Conservation (phyloP, 148 eudicot species). For the Vaccinium vitisidaea region DNA sequence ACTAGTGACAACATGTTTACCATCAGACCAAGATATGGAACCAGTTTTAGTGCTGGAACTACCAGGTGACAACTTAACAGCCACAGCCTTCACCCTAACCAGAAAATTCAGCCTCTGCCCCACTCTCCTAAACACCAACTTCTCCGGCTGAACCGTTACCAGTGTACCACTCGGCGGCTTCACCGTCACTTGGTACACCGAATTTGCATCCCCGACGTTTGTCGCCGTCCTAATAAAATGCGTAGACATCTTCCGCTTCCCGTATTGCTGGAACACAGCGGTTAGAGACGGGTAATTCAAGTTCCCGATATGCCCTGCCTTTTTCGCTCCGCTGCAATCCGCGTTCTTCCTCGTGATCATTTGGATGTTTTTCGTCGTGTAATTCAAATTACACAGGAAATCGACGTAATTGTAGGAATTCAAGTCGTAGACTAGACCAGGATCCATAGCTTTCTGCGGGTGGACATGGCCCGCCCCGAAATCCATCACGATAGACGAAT, state of each 20-base stretch:
- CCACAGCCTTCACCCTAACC: slow-evolving; percentile 57
- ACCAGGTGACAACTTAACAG: slow-evolving; percentile 55
- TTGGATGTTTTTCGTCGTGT: slow-evolving; percentile 58
- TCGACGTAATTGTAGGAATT: slow-evolving; percentile 66
- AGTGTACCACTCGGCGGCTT: slow-evolving; percentile 50
- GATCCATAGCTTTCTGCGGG: slow-evolving; percentile 89
- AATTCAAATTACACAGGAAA: slow-evolving; percentile 80
- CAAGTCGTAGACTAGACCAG: slow-evolving; percentile 77
- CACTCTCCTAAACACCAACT: slow-evolving; percentile 56
- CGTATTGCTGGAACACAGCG: slow-evolving; percentile 74
- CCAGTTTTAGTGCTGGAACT: slow-evolving; percentile 59
- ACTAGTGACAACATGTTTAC: slow-evolving; percentile 69
- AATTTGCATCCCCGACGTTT: slow-evolving; percentile 67
- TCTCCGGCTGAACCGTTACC: slow-evolving; percentile 72
- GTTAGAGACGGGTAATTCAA: slow-evolving; percentile 80
- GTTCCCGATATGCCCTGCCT: slow-evolving; percentile 80
- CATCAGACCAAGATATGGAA: slow-evolving; percentile 82
- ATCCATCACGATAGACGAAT: slow-evolving; percentile 74
- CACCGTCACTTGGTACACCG: slow-evolving; percentile 53
- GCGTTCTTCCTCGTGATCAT: slow-evolving; percentile 56
- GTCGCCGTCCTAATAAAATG: slow-evolving; percentile 78
- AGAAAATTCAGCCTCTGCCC: slow-evolving; percentile 76
- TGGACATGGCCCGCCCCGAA: slow-evolving; percentile 89
- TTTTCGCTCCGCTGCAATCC: slow-evolving; percentile 55
- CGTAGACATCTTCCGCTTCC: slow-evolving; percentile 61